These are phyloP conservation scores for Elsinoe arachidis DNA, from an alignment of 2,329 filamentous ascomycete species.

Conservation along the genomic window DNA sequence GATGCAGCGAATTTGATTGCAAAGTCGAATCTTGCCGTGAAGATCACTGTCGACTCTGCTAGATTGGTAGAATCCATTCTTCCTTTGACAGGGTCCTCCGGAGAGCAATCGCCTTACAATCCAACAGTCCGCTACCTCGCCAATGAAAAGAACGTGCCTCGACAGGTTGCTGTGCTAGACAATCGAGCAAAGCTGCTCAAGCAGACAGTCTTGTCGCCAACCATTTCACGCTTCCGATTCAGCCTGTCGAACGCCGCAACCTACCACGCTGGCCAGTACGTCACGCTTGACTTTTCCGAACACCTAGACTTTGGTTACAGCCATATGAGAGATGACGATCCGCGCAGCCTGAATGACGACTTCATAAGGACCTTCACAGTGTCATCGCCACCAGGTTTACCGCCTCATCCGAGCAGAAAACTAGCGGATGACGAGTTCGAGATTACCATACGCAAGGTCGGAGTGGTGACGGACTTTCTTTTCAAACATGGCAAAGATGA, in stretches of 20 bases:
- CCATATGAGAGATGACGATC: conserved; percentile 78
- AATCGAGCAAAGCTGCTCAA: conserved; percentile 48
- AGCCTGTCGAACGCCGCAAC: conserved; percentile 32
- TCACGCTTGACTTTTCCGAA: conserved; percentile 61
- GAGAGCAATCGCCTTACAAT: conserved; percentile 68
- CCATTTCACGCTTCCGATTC: conserved; percentile 58
- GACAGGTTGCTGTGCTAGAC: conserved; percentile 9
- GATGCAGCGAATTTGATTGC: conserved; percentile 56
- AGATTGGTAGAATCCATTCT: conserved; percentile 57
- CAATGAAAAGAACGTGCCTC: conserved; percentile 43
- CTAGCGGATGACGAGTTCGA: conserved; percentile 48
- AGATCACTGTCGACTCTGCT: conserved; percentile 53
- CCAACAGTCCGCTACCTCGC: conserved; percentile 59
- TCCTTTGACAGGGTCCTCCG: conserved; percentile 54
- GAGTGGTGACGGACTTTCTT: conserved; percentile 58
- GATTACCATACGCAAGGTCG: conserved; percentile 63
- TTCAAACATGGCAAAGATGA: conserved; percentile 38
- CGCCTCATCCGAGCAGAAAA: conserved; percentile 20
- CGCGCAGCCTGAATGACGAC: conserved; percentile 73
- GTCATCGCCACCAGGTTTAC: conserved; percentile 46
- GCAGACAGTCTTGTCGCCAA: conserved; percentile 55
- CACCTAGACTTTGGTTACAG: conserved; percentile 66
- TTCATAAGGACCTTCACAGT: conserved; percentile 77
- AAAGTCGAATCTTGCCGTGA: conserved; percentile 63
- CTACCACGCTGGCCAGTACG: conserved; percentile 67